Conservation (phyloP, 2,329 filamentous ascomycete species). For the Alternaria metachromatica region DNA sequence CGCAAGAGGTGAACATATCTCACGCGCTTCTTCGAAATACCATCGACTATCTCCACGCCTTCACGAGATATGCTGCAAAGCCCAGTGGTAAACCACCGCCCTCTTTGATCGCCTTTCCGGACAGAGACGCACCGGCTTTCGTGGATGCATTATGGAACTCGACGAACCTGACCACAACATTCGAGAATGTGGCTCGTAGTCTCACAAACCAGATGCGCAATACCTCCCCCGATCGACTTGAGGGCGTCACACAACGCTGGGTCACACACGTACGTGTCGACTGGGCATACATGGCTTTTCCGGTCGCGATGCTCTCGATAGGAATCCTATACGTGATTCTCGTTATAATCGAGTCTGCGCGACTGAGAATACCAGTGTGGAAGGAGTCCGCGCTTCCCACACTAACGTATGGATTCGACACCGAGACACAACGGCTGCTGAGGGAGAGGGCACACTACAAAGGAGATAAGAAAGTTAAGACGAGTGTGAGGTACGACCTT, state of each 20-base stretch:
- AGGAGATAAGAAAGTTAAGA: background rate
- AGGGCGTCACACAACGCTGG: background rate
- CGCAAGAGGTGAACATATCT: background rate
- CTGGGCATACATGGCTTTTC: background rate
- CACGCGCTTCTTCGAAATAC: conserved; percentile 2
- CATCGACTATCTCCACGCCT: background rate
- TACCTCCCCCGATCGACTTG: background rate
- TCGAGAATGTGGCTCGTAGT: background rate
- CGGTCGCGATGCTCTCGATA: background rate
- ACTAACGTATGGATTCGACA: background rate
- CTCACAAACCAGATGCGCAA: background rate
- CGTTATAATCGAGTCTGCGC: background rate
- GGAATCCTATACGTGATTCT: background rate
- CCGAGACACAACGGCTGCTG: background rate
- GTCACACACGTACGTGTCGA: background rate
- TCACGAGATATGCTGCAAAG: background rate
- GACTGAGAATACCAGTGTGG: background rate
- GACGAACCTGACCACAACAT: background rate
- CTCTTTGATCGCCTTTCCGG: background rate
- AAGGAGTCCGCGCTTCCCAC: background rate
- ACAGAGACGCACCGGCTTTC: background rate
- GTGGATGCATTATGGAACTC: background rate
- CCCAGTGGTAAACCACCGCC: fast-evolving
- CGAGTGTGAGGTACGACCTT: background rate
- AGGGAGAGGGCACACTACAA: background rate